A percentile compares a stretch with the other conserved stretches of the same genome.
Conservation (phyloP, 1,284 basidiomycete genomes). For the Austroboletus niveus region DNA sequence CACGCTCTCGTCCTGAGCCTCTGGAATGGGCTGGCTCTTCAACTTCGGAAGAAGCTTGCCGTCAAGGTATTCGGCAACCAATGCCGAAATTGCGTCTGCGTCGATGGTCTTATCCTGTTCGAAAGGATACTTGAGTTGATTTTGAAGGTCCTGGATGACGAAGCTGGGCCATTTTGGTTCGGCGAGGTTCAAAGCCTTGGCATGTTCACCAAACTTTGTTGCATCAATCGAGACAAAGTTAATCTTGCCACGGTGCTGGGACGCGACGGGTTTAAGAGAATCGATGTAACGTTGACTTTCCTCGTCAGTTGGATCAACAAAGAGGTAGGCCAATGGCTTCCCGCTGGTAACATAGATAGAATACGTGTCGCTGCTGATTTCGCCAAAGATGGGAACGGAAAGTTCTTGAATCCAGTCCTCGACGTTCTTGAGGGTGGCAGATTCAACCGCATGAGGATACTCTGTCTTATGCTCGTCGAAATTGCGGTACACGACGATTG, state of each 20-base stretch:
- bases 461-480: conserved; percentile 86
- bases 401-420: conserved; percentile 81
- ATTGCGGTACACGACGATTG: conserved; percentile 88
- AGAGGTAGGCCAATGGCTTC: conserved; percentile 94
- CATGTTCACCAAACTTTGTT: conserved; percentile 93
- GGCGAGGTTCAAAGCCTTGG: conserved; percentile 86
- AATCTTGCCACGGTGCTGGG: conserved; percentile 80
- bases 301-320: conserved; percentile 80
- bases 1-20: conserved; percentile 80
- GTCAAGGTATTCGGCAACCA: conserved; percentile 66
- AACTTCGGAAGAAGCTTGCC: conserved; percentile 82
- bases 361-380: conserved; percentile 96
- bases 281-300: conserved; percentile 69
- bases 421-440: conserved; percentile 60
- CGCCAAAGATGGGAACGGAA: conserved; percentile 86
- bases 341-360: conserved; percentile 77
- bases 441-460: conserved; percentile 66
- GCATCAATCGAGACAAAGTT: conserved; percentile 99
- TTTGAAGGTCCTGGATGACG: conserved; percentile 85
- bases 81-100: conserved; percentile 53
- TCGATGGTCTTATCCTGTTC: conserved; percentile 67
- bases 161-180: conserved; percentile 91
- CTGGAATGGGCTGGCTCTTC: conserved; percentile 90
- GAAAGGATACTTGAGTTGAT: conserved; percentile 89
- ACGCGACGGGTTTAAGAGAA: conserved; percentile 73